Base-by-base conservation (phyloP, 2,329 filamentous ascomycete species). In the Beauveria scarabaeidicola region DNA sequence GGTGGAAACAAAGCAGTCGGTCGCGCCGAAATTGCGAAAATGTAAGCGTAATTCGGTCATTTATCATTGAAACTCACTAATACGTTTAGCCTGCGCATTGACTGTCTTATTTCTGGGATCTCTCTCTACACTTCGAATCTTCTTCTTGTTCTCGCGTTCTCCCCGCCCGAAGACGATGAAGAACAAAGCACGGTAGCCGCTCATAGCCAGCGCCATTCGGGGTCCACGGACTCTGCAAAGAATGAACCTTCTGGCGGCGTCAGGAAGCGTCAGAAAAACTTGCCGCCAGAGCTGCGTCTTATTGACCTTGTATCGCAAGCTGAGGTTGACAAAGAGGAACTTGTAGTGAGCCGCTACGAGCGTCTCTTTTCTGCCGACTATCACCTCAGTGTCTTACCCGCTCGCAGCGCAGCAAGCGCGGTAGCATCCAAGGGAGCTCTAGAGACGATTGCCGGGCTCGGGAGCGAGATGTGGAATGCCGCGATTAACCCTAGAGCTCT, bases 101-200 rank as follows among this genome's bases (percentile, higher is more conserved):
- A 99, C 77, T 97, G 94, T 79, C 91, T 96, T 72, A 91, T 99
- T 78, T 96, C 94, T 71, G 94, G 94, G 68, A 88, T 99, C 74
- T 95, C 93, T 64, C 81, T 99, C 74, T 97, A 97, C 85, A 96
- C 91, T 70, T 90, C 91, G 70, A 94, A 85, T 70, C 81, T 96
- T 66, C 81, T 99, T 73, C 83, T 96, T 67, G 88, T 97, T 68
- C 87, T 99, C 75, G 92, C 92, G 69, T 97, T 95, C 75, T 86
- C 91, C 68, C 87, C 87, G 62, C 84, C 87, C n/a, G 82, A 86
- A 15, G 81, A 86, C 10, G 74, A 80, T 2, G 70, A 73, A 4
- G 61, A 51, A 21, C 38, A 52, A 32, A n/a, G 27, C 23, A 40
- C 59, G 64, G 41, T 72, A 73, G 36, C 74, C 71, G 13, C 78